A percentile compares a stretch with the other conserved stretches of the same genome.
These are phyloP conservation scores for Purpureocillium takamizusanense DNA, from an alignment of 2,329 filamentous ascomycete genomes.

Conservation along the genomic window DNA sequence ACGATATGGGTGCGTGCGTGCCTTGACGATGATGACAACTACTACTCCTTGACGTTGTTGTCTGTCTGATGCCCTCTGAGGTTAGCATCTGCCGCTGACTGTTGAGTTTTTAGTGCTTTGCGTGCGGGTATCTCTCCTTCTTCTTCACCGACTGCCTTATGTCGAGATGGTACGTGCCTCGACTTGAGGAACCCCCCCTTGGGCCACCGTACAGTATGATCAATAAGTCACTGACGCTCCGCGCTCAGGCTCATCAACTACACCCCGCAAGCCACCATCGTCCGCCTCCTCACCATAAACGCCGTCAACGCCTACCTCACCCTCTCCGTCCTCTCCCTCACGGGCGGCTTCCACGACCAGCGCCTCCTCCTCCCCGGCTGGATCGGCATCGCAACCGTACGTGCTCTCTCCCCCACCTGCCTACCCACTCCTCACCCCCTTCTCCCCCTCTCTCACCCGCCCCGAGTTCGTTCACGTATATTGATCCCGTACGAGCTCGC, in stretches of 20 bases:
- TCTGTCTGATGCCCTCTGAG: too few species aligned
- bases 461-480: background rate
- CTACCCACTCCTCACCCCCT: background rate
- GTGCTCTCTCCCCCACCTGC: too few species aligned
- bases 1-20: slow-evolving; percentile 60
- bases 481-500: too few species aligned
- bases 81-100: too few species aligned
- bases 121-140: slow-evolving; percentile 70
- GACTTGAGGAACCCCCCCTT: background rate
- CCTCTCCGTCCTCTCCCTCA: slow-evolving; percentile 60
- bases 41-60: too few species aligned
- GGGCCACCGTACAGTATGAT: too few species aligned
- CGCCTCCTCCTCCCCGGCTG: slow-evolving; percentile 66
- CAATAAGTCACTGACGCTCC: background rate
- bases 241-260: slow-evolving; percentile 71
- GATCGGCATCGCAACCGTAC: slow-evolving; percentile 67
- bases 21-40: too few species aligned
- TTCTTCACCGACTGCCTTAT: slow-evolving; percentile 80
- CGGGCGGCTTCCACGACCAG: slow-evolving; percentile 61
- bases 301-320: slow-evolving; percentile 68
- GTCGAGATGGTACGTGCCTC: slow-evolving; percentile 59
- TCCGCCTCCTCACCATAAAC: slow-evolving; percentile 68
- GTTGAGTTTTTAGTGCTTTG: slow-evolving; percentile 53
- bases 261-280: slow-evolving; percentile 69
- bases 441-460: background rate